These are phyloP conservation scores for Fusarium euwallaceae DNA, from an alignment of 2,329 filamentous ascomycete genomes.

Conservation along the genomic window DNA sequence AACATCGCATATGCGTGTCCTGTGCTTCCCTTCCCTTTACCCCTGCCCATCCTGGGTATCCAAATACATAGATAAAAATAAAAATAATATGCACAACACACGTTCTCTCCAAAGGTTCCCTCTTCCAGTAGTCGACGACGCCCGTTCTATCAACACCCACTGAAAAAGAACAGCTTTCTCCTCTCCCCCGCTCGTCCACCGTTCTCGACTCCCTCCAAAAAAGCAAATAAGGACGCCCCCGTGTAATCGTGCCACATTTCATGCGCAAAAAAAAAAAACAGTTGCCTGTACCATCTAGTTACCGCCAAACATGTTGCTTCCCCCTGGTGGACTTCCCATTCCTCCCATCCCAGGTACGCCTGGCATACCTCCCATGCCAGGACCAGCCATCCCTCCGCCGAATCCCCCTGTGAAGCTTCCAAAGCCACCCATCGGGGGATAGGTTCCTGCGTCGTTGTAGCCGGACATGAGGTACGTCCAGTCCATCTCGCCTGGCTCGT, in stretches of 20 bases:
- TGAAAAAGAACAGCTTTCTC: background rate
- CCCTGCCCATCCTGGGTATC: background rate
- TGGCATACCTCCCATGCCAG: slow-evolving; percentile 42
- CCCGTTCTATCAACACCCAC: background rate
- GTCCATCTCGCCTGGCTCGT: slow-evolving; percentile 58
- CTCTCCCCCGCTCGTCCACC: background rate
- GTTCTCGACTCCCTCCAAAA: background rate
- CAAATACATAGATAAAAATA: background rate
- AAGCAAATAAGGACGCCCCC: background rate
- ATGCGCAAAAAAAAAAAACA: background rate
- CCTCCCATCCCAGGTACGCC: slow-evolving; percentile 39
- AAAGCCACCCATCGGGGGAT: slow-evolving; percentile 48
- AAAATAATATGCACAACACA: background rate
- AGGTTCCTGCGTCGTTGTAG: slow-evolving; percentile 53
- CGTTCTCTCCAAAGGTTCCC: background rate
- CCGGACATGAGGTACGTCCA: slow-evolving; percentile 63
- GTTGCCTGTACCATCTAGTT: slow-evolving; percentile 19
- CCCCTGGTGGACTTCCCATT: slow-evolving; percentile 37
- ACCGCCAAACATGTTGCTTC: slow-evolving; percentile 46
- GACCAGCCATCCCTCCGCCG: slow-evolving; percentile 37
- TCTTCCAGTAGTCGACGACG: background rate
- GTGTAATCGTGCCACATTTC: slow-evolving; percentile 11
- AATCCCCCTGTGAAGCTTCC: slow-evolving; percentile 45
- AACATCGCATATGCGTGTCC: background rate
- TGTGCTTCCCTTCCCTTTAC: background rate